Conservation (phyloP, 1,284 basidiomycete genomes). For the Microbotryum saponariae region DNA sequence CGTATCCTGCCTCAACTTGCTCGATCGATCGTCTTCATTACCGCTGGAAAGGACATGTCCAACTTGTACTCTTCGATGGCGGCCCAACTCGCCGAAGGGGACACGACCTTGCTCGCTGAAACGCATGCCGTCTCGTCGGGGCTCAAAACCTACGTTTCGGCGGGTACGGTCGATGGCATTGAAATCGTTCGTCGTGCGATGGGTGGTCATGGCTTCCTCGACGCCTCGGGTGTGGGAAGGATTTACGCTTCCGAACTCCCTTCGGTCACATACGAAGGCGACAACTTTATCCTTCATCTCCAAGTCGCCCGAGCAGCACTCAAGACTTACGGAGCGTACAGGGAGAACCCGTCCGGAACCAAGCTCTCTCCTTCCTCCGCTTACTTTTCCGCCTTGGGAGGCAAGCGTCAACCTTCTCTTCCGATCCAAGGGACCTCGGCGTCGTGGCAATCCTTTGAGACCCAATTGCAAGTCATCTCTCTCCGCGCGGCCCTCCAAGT, state of each 20-base stretch:
- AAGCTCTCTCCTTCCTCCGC: constrained; percentile 48
- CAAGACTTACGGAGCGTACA: constrained; percentile 50
- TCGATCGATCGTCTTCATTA: constrained; percentile 62
- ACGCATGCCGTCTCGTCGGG: constrained; percentile 64
- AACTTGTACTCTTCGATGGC: constrained; percentile 51
- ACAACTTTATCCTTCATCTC: constrained; percentile 64
- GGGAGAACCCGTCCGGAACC: constrained; percentile 24
- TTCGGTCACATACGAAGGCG: constrained; percentile 59
- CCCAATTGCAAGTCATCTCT: constrained; percentile 12
- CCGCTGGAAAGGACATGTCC: constrained; percentile 53
- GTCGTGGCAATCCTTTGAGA: background rate
- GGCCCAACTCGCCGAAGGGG: constrained; percentile 50
- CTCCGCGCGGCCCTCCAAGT: constrained; percentile 54
- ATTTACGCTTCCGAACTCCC: constrained; percentile 61
- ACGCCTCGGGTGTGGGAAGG: constrained; percentile 57
- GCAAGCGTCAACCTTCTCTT: background rate
- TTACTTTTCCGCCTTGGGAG: constrained; percentile 47
- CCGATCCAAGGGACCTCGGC: background rate
- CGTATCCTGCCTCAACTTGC: constrained; percentile 63
- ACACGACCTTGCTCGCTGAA: constrained; percentile 53
- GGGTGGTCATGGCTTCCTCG: constrained; percentile 70
- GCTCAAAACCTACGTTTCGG: constrained; percentile 58
- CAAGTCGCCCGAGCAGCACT: constrained; percentile 64
- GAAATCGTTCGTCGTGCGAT: constrained; percentile 62
- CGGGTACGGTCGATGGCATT: constrained; percentile 52